Evolutionary conservation across 305 asterid genomes (phyloP).

Genomic region (Nicotiana rustica): DNA sequence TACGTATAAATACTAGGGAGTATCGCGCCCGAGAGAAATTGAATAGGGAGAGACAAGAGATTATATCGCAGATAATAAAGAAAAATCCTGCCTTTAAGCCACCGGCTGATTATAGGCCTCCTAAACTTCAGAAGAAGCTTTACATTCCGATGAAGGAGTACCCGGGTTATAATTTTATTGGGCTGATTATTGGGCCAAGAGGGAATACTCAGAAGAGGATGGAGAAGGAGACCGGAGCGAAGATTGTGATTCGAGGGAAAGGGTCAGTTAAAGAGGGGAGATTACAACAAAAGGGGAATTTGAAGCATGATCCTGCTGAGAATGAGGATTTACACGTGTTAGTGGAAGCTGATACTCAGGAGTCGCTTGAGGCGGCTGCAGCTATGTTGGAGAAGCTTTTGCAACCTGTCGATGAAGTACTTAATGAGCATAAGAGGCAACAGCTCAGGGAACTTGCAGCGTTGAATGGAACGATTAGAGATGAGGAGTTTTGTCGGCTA

Average conservation of each 20-base stretch:
- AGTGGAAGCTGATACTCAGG: constrained; percentile 52
- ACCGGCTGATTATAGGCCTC: constrained; percentile 45
- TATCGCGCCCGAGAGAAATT: constrained; percentile 42
- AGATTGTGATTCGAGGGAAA: constrained; percentile 50
- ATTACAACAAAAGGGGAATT: constrained; percentile 40
- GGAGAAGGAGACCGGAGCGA: constrained; percentile 61
- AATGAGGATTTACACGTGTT: constrained; percentile 53
- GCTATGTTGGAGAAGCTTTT: constrained; percentile 57
- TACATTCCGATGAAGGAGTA: constrained; percentile 48
- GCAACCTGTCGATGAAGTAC: constrained; percentile 50
- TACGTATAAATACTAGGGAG: constrained; percentile 48
- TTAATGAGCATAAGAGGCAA: constrained; percentile 52
- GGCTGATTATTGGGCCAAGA: constrained; percentile 59
- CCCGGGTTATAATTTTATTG: constrained; percentile 54
- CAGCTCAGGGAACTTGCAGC: constrained; percentile 52
- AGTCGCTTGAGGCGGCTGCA: constrained; percentile 49
- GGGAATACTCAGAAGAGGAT: constrained; percentile 61
- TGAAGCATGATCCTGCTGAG: constrained; percentile 40
- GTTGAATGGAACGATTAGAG: constrained; percentile 48
- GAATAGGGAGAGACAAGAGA: constrained; percentile 35
- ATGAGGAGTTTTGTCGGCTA: constrained; percentile 45
- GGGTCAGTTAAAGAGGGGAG: constrained; percentile 41
- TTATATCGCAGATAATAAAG: constrained; percentile 42
- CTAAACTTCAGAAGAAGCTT: constrained; percentile 44
- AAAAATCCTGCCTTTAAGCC: constrained; percentile 40